A percentile compares a stretch with the other conserved stretches of the same genome.
These are phyloP conservation scores for Candida xyloterini DNA, from an alignment of 805 yeast genomes.

Conservation along the genomic window DNA sequence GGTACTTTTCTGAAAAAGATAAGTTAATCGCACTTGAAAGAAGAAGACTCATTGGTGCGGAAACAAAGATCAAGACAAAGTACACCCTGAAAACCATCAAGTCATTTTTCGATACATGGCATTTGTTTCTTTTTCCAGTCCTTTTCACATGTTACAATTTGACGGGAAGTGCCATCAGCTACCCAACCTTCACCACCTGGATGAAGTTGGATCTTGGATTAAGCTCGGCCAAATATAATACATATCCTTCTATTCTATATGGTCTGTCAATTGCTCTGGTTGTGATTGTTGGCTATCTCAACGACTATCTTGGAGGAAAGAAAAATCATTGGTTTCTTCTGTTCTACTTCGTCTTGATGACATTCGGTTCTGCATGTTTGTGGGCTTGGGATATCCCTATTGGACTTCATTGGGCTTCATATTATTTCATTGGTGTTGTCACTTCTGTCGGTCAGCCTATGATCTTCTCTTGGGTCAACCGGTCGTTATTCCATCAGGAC, in stretches of 20 bases:
- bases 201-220: slow-evolving; percentile 37
- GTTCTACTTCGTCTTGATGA: slow-evolving; percentile 37
- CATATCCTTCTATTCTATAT: slow-evolving; percentile 39
- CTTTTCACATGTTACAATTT: slow-evolving; percentile 40
- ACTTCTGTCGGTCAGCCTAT: slow-evolving; percentile 53
- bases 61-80: slow-evolving; percentile 39
- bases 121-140: slow-evolving; percentile 42
- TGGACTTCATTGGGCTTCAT: slow-evolving; percentile 51
- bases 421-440: slow-evolving; percentile 47
- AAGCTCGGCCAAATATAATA: slow-evolving; percentile 36
- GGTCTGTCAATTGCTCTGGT: slow-evolving; percentile 41
- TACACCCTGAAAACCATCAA: slow-evolving; percentile 41
- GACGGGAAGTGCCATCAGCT: slow-evolving; percentile 32
- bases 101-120: slow-evolving; percentile 46
- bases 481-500: slow-evolving; percentile 42
- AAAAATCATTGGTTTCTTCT: slow-evolving; percentile 37
- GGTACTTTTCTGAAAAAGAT: slow-evolving; percentile 40
- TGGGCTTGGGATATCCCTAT: slow-evolving; percentile 48
- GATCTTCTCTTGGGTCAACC: slow-evolving; percentile 54
- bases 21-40: slow-evolving; percentile 42
- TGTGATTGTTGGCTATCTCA: slow-evolving; percentile 34
- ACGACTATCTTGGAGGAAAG: slow-evolving; percentile 37
- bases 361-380: slow-evolving; percentile 43
- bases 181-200: slow-evolving; percentile 45
- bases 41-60: slow-evolving; percentile 41